A percentile compares a stretch with the other conserved stretches of the same genome.
Conservation (phyloP, 2,329 filamentous ascomycete species). For the Immersiporthe knoxdaviesiana region DNA sequence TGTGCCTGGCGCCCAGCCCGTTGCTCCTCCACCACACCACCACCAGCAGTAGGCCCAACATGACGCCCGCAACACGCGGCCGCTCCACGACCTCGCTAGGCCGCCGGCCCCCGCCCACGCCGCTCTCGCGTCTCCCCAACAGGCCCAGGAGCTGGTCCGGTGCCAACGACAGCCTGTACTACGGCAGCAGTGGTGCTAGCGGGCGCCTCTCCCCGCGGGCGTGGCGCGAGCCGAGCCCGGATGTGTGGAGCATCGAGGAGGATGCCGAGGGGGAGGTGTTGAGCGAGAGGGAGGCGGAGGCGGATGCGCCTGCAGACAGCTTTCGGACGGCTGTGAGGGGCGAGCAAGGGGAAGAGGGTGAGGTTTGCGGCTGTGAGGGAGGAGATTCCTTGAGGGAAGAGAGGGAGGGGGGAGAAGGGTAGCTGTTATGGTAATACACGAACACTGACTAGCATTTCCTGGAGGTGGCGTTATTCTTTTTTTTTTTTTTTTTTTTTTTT, state of each 20-base stretch:
- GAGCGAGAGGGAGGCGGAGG: constrained; percentile 45
- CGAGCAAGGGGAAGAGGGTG: constrained; percentile 62
- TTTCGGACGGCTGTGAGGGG: constrained; percentile 44
- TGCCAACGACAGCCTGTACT: constrained; percentile 3
- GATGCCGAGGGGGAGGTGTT: constrained; percentile 58
- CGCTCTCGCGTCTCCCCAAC: constrained; percentile 36
- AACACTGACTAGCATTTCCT: not conserved
- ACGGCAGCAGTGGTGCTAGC: constrained; percentile 32
- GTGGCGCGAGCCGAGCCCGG: constrained; percentile 62
- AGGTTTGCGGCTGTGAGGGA: constrained; percentile 54
- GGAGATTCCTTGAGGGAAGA: constrained; percentile 28
- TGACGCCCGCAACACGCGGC: constrained; percentile 30
- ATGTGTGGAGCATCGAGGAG: constrained; percentile 64
- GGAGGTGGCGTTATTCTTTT: not conserved
- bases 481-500: not conserved
- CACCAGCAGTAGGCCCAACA: constrained; percentile 16
- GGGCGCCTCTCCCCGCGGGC: constrained; percentile 49
- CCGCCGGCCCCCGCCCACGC: constrained; percentile 21
- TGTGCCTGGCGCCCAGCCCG: constrained; percentile 37
- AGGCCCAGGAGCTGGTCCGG: constrained; percentile 36
- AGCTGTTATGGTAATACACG: not conserved
- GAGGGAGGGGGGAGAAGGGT: too few relatives aligned
- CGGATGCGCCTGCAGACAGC: constrained; percentile 36
- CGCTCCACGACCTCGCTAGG: constrained; percentile 39
- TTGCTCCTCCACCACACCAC: constrained; percentile 4